phyloP scores from a whole-genome alignment of 306 rosid species.

The Inga laurina region DNA sequence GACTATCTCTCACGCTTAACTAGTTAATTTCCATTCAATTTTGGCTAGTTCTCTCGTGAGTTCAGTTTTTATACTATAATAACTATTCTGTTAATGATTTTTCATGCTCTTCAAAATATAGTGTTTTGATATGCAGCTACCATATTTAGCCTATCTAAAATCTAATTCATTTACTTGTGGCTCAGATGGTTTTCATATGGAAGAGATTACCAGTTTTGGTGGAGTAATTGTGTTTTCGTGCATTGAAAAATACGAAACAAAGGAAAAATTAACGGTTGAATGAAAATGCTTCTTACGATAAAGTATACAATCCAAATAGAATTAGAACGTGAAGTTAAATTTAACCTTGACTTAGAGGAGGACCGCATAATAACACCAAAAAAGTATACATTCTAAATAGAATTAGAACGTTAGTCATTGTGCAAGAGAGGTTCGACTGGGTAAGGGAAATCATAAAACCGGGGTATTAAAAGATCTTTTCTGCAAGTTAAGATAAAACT shows the following conservation, averaged over 20 bases:
- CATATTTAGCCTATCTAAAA: not conserved
- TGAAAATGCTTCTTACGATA: not conserved
- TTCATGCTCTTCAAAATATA: not conserved
- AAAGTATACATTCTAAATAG: not conserved
- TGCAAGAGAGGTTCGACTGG: not conserved
- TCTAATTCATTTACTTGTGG: not conserved
- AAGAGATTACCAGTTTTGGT: not conserved
- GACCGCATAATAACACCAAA: not conserved
- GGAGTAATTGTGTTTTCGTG: not conserved
- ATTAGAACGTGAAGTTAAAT: too few relatives aligned
- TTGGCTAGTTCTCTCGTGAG: conserved; percentile 9
- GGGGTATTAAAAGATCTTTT: too few relatives aligned
- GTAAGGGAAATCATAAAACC: not conserved
- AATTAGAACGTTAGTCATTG: not conserved
- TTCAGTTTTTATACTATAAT: not conserved
- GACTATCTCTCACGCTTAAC: not conserved
- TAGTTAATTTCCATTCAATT: conserved; percentile 21
- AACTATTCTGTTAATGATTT: not conserved
- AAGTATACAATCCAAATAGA: too few relatives aligned
- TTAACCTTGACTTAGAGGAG: too few relatives aligned
- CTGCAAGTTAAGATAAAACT: too few relatives aligned
- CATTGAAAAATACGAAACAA: not conserved
- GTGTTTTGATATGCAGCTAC: too few relatives aligned
- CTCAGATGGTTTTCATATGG: not conserved
- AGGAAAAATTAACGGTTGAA: not conserved